Conservation (phyloP, 148 eudicot species). For the Silene uniflora region DNA sequence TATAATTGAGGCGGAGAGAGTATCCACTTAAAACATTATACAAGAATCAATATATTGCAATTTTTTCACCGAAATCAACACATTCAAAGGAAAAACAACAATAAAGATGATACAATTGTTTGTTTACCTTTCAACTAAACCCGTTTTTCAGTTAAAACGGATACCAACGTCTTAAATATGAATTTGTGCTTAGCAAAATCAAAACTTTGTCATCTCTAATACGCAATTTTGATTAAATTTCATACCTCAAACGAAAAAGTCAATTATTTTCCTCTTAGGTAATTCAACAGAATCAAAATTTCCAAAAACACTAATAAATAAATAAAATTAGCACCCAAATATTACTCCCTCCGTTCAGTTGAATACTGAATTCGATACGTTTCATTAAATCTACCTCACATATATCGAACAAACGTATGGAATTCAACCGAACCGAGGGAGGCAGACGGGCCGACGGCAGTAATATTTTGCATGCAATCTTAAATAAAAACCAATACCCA, state of each 20-base stretch:
- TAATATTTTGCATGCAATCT: not conserved
- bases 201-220: slow-evolving; percentile 11
- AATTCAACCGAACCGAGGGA: no score
- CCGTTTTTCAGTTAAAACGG: no score
- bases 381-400: no score
- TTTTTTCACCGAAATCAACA: not conserved
- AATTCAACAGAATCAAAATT: not conserved
- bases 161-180: no score
- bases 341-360: no score
- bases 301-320: not conserved
- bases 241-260: not conserved
- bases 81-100: not conserved
- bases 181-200: not conserved
- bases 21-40: no score
- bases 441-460: no score
- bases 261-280: not conserved
- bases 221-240: not conserved
- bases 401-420: no score
- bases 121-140: no score
- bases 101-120: not conserved
- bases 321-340: not conserved
- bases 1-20: no score
- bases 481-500: not conserved
- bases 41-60: no score
- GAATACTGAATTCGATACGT: no score